A percentile compares a stretch with the other conserved stretches of the same genome.
Conservation (phyloP, 768 basidiomycete species). For the Roridomyces roridus region DNA sequence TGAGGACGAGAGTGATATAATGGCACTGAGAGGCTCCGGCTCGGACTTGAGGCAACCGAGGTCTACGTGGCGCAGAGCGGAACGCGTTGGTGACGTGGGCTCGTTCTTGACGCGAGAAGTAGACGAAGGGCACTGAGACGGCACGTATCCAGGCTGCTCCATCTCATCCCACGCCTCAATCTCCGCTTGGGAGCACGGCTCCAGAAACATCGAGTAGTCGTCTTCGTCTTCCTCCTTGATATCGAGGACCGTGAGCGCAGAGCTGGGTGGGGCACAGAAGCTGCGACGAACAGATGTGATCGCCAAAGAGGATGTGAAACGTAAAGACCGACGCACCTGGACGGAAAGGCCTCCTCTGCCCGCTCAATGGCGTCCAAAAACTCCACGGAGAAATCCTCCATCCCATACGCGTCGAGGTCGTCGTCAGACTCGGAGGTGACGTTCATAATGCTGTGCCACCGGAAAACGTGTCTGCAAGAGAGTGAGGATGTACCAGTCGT, state of each 20-base stretch:
- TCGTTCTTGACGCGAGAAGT: not conserved
- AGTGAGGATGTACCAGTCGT: too few relatives aligned
- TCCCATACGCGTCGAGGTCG: slow-evolving; percentile 1
- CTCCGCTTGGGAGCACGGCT: slow-evolving; percentile 11
- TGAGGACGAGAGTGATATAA: too few relatives aligned
- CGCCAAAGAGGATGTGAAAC: not conserved
- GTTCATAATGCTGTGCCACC: too few relatives aligned
- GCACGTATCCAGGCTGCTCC: slow-evolving; percentile 4
- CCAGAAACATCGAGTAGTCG: slow-evolving; percentile 2
- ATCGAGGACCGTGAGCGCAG: not conserved
- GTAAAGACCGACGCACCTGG: slow-evolving; percentile 2
- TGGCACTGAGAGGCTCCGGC: too few relatives aligned
- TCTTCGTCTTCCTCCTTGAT: slow-evolving; percentile 11
- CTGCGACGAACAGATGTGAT: not conserved
- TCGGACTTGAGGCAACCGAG: too few relatives aligned
- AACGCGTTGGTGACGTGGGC: not conserved
- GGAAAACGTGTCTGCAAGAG: too few relatives aligned
- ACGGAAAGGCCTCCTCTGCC: slow-evolving; percentile 19
- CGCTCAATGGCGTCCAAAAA: slow-evolving; percentile 5
- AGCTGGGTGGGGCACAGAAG: slow-evolving; percentile 17
- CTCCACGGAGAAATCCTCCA: slow-evolving; percentile 1
- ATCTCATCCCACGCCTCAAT: slow-evolving; percentile 3
- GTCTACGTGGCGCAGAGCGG: too few relatives aligned
- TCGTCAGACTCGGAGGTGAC: too few relatives aligned
- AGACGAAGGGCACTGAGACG: not conserved